phyloP scores from a whole-genome alignment of 345 rosid species.

The Eucalyptus tenuipes region DNA sequence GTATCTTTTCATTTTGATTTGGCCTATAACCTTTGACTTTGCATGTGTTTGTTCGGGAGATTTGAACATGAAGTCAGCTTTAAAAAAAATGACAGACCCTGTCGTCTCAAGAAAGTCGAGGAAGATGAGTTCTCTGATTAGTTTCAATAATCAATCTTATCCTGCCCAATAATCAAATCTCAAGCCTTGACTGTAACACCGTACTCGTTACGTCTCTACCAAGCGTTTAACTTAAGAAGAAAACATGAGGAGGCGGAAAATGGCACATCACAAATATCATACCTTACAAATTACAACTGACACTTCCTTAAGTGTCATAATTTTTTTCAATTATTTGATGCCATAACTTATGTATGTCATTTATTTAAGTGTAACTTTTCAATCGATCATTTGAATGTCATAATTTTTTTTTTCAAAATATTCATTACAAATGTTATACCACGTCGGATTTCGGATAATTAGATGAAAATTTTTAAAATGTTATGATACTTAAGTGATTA shows the following conservation, averaged over 20 bases:
- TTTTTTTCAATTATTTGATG: too few species aligned
- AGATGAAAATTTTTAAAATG: too few species aligned
- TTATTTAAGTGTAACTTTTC: rapidly evolving
- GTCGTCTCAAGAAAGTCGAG: neutral
- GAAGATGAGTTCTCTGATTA: neutral
- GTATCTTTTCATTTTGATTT: neutral
- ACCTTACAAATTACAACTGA: rapidly evolving
- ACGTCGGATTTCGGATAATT: rapidly evolving
- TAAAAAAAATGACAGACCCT: neutral
- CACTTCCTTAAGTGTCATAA: too few species aligned
- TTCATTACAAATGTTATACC: too few species aligned
- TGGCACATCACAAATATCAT: neutral
- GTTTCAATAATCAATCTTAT: neutral
- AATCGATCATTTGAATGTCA: too few species aligned
- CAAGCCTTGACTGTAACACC: neutral
- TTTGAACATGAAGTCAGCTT: neutral
- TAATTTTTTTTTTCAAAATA: too few species aligned
- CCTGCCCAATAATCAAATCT: neutral
- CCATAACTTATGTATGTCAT: rapidly evolving
- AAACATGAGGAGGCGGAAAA: neutral
- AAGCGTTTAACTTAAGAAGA: neutral
- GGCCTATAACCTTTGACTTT: neutral
- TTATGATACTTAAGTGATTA: too few species aligned
- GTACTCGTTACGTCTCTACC: neutral
- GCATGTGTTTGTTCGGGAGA: neutral